Conservation (phyloP, 352 stramenopile species). For the Sclerospora graminicola region DNA sequence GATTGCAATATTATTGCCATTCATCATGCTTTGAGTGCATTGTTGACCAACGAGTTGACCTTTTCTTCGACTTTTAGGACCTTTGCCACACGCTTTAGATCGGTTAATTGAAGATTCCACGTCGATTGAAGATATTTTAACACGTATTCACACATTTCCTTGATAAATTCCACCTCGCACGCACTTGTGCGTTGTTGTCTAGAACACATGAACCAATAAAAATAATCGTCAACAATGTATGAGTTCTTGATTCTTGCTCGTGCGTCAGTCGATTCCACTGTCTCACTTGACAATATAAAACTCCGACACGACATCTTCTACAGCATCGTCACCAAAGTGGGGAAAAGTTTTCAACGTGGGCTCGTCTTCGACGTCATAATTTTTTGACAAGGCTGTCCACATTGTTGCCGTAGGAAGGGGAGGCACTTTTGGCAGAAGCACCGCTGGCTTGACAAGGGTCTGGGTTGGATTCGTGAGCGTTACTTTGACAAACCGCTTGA, state of each 20-base stretch:
- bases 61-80: slow-evolving; percentile 57
- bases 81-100: slow-evolving; percentile 51
- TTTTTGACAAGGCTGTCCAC: slow-evolving; percentile 76
- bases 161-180: slow-evolving; percentile 64
- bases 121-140: slow-evolving; percentile 52
- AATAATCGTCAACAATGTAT: background rate
- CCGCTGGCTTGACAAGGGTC: slow-evolving; percentile 18
- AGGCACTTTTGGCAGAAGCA: slow-evolving; percentile 44
- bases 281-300: slow-evolving; percentile 79
- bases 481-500: slow-evolving; percentile 19
- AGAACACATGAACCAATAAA: background rate
- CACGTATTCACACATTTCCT: slow-evolving; percentile 59
- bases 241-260: too few species aligned
- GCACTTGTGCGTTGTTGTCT: slow-evolving; percentile 56
- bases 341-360: slow-evolving; percentile 56
- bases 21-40: too few species aligned
- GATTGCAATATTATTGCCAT: too few species aligned
- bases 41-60: too few species aligned
- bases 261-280: too few species aligned
- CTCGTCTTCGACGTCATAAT: slow-evolving; percentile 83
- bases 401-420: slow-evolving; percentile 47
- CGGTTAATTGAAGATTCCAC: slow-evolving; percentile 49
- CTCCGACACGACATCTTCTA: slow-evolving; percentile 72
- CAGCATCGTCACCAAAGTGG: slow-evolving; percentile 77
- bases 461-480: slow-evolving; percentile 17